Evolutionary conservation across 31 red algal genomes (phyloP), one percentile per base, ranked within the genome.

Genomic region (Odonthalia washingtoniensis): DNA sequence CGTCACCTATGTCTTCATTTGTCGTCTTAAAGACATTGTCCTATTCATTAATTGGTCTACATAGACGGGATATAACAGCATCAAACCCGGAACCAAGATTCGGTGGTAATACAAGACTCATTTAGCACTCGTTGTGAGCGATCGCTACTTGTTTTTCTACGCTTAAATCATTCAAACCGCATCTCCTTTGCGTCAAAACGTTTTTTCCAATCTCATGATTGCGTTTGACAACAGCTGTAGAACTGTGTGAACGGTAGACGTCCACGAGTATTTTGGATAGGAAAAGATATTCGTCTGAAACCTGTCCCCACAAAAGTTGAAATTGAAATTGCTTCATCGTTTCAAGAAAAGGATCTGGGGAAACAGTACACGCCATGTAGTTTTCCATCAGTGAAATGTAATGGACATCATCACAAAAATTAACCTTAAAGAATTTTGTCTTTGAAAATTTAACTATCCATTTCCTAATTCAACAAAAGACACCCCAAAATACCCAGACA

Each of bases 41-140:
- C 32, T 44, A 39, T 2, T 43, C 4, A 4, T 43, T 27, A 31
- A 16, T 38, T 5, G 49, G 32, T 39, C 44, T 24, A 24, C 37
- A 26, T 46, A 78, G 44, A 26, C 24, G n/a, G 32, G n/a, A 45
- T 28, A 80, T 27, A 33, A 80, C 3, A 3, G 17, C 37, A 1
- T 80, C 12, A 80, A 63, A 80, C 31, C 45, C 52, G 31, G 27
- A 2, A 31, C 45, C 27, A 38, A 9, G 77, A 12, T 62, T 57
- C 27, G 30, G 44, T 31, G 28, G 16, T 3, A 12, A 49, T 1
- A 43, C 21, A 0, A 4, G 3, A 32, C 52, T 2, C 5, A 80
- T 37, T 32, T 31, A 31, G 77, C 34, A 36, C n/a, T n/a, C n/a
- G n/a, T 83, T 83, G 28, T 83, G 80, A 33, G 80, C 80, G 40